Evolutionary conservation across 1,284 basidiomycete genomes (phyloP), one percentile per base, ranked within the genome.

Genomic region (Austroboletus olivaceoglutinosus): DNA sequence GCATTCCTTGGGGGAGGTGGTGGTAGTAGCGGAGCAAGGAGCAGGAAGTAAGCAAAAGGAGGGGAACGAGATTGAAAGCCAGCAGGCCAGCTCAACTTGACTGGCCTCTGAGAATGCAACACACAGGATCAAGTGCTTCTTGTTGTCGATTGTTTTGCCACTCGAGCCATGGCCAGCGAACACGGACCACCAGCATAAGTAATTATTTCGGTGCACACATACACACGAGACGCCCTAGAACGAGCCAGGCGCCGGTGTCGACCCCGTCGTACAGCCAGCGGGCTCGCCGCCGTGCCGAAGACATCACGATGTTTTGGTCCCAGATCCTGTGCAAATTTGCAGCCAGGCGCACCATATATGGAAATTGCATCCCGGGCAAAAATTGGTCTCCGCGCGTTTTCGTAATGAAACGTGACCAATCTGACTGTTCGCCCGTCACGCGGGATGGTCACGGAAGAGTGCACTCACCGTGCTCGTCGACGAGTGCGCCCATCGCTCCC

Each of bases 1-100:
- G 85, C 82, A 86, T 86, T 40, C 68, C 75, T 62, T 68, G 71
- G 60, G 6, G 74, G 76, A 65, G 63, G 62, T 70, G 72, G 63
- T 75, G 74, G 70, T 76, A 74, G 71, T 72, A 70, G 67, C 68
- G 64, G 70, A 64, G 65, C 29, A 60, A 61, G 63, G 51, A 39
- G 37, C 13, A 34, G 43, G 45, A 39, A 42, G 39, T 43, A 47
- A 50, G 43, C 51, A 39, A 50, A 43, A 31, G 48, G 49, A 48
- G 48, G 58, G 40, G 53, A 59, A 50, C 33, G 63, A 62, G 62
- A 70, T 67, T 70, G 65, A 70, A 70, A 70, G 67, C 69, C 65
- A 69, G 62, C 69, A 67, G 50, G 64, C 58, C 62, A 64, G 63
- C 68, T 63, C 55, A 46, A 63, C 63, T 58, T 45, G 67, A 25